Base-by-base conservation (phyloP, 192 early-diverging fungal genomes). In the Rhizoclosmatium sp. region DNA sequence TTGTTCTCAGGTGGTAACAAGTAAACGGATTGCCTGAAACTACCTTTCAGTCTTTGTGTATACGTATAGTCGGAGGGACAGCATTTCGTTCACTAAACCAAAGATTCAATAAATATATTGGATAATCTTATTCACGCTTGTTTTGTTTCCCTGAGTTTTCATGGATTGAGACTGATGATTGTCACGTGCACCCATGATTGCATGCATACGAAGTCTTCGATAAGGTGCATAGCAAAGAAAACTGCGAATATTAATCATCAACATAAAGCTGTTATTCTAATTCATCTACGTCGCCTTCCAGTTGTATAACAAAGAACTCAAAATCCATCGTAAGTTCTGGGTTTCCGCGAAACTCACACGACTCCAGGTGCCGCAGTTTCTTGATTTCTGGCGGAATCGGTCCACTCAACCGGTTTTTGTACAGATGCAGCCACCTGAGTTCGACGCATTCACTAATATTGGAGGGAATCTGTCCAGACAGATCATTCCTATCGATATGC, bases 1-100 rank as follows among this genome's bases (percentile, higher is more conserved):
- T 42, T 47, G 14, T 47, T 46, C 31, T 39, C 65, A 68, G 65
- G 65, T 68, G 65, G 65, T 7, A 68, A 68, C 65, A 68, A 68
- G 65, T 68, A 68, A 68, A 68, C 31, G 31, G 31, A 31, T 31
- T 31, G 31, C 31, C 31, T 31, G 31, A 31, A 31, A 31, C 31
- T 31, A 31, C 31, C 31, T 31, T 31, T 31, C 31, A 31, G 31
- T 31, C 31, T 31, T 31, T 31, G 31, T 31, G 31, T 31, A 31
- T 31, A 31, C 31, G 31, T 31, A 31, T 31, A 31, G 31, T 31
- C 31, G 31, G 31, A 31, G 31, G 31, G 31, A 31, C 31, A 31
- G 31, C 31, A 31, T 31, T 31, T 31, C 31, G 19, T 64, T 64
- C 19, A 9, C 19, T 9, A n/a, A 56, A n/a, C 19, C 19, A 56